Evolutionary conservation across 768 basidiomycete species (phyloP), one percentile per base, ranked within the genome.

Genomic region (Collybia nuda): DNA sequence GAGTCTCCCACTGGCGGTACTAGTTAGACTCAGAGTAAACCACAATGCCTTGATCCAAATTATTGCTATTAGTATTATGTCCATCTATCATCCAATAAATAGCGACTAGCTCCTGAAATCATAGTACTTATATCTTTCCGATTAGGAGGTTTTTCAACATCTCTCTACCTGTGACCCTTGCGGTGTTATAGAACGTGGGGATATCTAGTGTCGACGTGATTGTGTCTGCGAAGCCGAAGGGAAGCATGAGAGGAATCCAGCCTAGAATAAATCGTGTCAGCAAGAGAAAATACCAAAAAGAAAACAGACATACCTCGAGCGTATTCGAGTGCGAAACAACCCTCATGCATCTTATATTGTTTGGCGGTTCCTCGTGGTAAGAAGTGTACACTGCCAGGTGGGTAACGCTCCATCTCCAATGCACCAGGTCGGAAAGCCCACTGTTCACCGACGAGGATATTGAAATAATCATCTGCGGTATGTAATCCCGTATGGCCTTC

Each of bases 321-420:
- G 59, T 96, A 94, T 68, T 99, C 97, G 56, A 99, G 70, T 6
- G 97, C 97, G 66, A 92, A 98, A 65, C 92, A 96, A 12, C 93
- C 94, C 52, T 94, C 82, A 62, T 92, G 92, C 90, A 98, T 95
- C 68, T 95, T 96, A 72, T 98, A 98, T 69, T 99, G 97, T 75
- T 97, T 98, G 49, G 84, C 87, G 2, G 81, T 78, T 4, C 93
- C 93, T 35, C 96, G 75, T 8, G 78, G 85, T 50, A 98, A 74
- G 63, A 87, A 78, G 67, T 99, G 92, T 2, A 97, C 88, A 47
- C 80, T 84, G 2, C 97, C 97, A 0, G 93, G 72, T 4, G 74
- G 70, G 66, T 99, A 99, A 18, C 81, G 72, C 80, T 98, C 93
- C 81, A 83, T 90, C 59, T 87, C 84, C 21, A 98, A 73, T 5